Conservation (phyloP, 805 yeast genomes). For the Ogataea henricii region DNA sequence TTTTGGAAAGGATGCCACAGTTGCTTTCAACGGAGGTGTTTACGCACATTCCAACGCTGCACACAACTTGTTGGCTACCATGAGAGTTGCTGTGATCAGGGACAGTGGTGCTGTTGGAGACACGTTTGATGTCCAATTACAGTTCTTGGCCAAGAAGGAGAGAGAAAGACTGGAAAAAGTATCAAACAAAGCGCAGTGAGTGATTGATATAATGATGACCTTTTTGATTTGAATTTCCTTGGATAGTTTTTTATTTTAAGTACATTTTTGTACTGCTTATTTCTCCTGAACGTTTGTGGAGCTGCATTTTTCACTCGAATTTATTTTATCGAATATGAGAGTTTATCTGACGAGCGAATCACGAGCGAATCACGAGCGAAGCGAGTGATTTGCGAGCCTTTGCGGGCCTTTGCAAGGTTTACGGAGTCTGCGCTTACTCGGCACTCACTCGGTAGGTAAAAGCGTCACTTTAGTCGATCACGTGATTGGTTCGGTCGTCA, state of each 20-base stretch:
- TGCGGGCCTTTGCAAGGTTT: too few relatives aligned
- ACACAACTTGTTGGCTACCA: constrained; percentile 74
- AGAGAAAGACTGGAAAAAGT: constrained; percentile 8
- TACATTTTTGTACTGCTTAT: not conserved
- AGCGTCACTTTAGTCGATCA: too few relatives aligned
- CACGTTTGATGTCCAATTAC: constrained; percentile 51
- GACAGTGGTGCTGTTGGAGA: constrained; percentile 61
- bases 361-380: too few relatives aligned
- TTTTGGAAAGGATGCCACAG: constrained; percentile 78
- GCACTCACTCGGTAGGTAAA: too few relatives aligned
- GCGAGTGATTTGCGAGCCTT: too few relatives aligned
- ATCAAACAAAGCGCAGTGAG: constrained; percentile 10
- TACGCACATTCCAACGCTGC: constrained; percentile 87
- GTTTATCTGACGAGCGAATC: too few relatives aligned
- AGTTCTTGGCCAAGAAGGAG: constrained; percentile 29
- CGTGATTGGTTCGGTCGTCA: too few relatives aligned
- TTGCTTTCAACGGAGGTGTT: constrained; percentile 84
- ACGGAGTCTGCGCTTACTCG: too few relatives aligned
- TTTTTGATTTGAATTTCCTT: constrained; percentile 4
- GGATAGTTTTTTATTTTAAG: not conserved
- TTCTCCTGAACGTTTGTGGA: constrained; percentile 1
- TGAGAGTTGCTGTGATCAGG: constrained; percentile 79
- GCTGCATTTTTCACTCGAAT: not conserved
- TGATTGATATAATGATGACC: constrained; percentile 9
- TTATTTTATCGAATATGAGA: too few relatives aligned